Evolutionary conservation across 345 rosid species (phyloP).

Genomic region (Luvunga scandens): DNA sequence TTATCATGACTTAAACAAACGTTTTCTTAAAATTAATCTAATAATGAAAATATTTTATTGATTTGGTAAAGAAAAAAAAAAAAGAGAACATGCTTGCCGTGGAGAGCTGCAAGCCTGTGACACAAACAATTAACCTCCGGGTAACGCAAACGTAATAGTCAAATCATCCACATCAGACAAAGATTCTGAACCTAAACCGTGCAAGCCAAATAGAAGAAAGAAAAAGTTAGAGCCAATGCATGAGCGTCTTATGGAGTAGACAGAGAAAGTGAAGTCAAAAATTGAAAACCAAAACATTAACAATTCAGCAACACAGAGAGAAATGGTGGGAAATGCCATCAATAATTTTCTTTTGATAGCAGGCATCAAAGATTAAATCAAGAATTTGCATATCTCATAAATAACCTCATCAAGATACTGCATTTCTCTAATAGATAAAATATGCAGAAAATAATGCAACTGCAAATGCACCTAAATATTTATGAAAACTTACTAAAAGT

Average conservation of each 20-base stretch:
- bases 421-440: not conserved
- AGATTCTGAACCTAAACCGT: constrained; percentile 64
- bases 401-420: not conserved
- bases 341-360: no score
- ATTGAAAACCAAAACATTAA: not conserved
- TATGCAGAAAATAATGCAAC: not conserved
- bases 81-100: no score
- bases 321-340: not conserved
- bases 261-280: not conserved
- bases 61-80: no score
- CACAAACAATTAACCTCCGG: no score
- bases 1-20: no score
- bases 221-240: not conserved
- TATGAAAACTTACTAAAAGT: not conserved
- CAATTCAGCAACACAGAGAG: not conserved
- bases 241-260: not conserved
- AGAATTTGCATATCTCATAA: not conserved
- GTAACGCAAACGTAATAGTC: constrained; percentile 66
- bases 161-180: constrained; percentile 86
- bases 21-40: no score
- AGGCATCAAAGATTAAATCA: not conserved
- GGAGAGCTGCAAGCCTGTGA: no score
- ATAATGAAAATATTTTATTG: no score
- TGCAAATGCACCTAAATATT: not conserved
- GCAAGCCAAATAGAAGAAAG: constrained; percentile 16